Evolutionary conservation across 2,329 filamentous ascomycete genomes (phyloP), one percentile per base, ranked within the genome.

Genomic region (Fusarium xylarioides): DNA sequence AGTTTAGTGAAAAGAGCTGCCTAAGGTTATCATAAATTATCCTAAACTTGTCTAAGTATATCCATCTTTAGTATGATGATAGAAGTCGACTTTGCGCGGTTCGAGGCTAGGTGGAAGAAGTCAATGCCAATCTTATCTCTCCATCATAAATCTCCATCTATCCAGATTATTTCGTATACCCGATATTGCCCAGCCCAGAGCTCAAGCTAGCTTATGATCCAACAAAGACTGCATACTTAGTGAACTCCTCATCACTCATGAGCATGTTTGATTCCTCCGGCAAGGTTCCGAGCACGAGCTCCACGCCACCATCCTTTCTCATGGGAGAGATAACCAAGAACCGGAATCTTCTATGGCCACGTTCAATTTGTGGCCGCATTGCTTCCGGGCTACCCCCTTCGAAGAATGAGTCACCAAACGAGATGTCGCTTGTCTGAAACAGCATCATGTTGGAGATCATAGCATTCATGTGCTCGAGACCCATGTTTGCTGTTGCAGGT

Each of bases 381-480:
- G 63, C 34, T 9, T 65, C 63, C 1, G 63, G 59, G 16, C 59
- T 65, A 14, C 63, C 63, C 3, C 63, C 59, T 4, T 49, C 47
- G 26, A 65, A 65, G n/a, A 64, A 65, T 0, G 59, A 64, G 23
- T 35, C 28, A 19, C 59, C 63, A 26, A 65, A 65, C 7, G 63
- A 64, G 11, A 65, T 19, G 2, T 65, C 63, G 18, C 40, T 65
- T 4, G 59, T 64, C 11, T 65, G 59, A 10, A 65, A 65, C 2
- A 65, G 21, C 58, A 64, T 64, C 63, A 65, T 55, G 14, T 65
- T 65, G 3, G 63, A 65, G 0, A 65, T 65, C 63, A 65, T 65
- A 5, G 47, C 63, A 2, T 65, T 35, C 63, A 65, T 65, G 6
- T 64, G 63, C 6, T 65, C 63, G 11, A 65, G 40, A 10, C 63